A percentile compares a stretch with the other conserved stretches of the same genome.
phyloP scores from a whole-genome alignment of 2,329 filamentous ascomycete genomes.

The Aureobasidium sp. region DNA sequence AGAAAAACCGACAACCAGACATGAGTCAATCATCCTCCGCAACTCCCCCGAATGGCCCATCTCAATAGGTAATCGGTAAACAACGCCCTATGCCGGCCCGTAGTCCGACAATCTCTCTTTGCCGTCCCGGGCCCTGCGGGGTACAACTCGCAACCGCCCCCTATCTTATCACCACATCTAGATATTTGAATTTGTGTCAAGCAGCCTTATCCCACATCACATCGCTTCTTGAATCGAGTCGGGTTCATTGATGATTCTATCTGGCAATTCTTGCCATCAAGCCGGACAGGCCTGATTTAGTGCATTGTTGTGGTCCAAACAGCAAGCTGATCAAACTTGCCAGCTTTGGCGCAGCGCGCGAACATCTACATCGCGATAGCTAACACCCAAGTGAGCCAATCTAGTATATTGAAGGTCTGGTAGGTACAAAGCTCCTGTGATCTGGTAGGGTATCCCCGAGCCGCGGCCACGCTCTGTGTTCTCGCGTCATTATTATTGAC shows the following conservation, averaged over 20 bases:
- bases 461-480: not conserved
- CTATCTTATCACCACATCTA: not conserved
- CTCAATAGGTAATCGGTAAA: not conserved
- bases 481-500: not conserved
- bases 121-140: not conserved
- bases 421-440: not conserved
- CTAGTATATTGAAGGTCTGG: not conserved
- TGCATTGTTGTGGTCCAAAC: not conserved
- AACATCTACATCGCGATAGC: not conserved
- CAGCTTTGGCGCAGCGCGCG: not conserved
- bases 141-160: not conserved
- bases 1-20: not conserved
- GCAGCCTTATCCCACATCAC: not conserved
- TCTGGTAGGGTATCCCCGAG: not conserved
- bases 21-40: slow-evolving; percentile 2
- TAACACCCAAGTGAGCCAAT: not conserved
- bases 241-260: not conserved
- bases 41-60: not conserved
- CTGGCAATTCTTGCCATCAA: too few relatives aligned
- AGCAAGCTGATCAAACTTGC: not conserved
- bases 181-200: not conserved
- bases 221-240: not conserved
- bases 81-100: not conserved
- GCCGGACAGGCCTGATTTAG: too few relatives aligned
- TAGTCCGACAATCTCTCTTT: not conserved